Evolutionary conservation across 805 yeast species (phyloP).

Genomic region (Ogataea salicorniae): DNA sequence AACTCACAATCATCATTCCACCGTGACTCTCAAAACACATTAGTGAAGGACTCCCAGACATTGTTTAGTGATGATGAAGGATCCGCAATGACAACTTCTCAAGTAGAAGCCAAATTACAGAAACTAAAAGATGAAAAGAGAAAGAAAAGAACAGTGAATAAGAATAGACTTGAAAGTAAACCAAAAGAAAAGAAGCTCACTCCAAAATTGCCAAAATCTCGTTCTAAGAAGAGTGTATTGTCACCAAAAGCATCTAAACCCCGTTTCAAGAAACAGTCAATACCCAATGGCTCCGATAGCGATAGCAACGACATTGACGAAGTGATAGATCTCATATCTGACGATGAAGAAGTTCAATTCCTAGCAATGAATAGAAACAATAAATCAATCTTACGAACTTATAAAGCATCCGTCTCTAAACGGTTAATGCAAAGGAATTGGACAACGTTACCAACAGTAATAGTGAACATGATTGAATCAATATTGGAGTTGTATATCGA

Average conservation of each 20-base stretch:
- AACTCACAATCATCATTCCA: neutral
- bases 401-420: constrained; percentile 9
- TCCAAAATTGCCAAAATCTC: neutral
- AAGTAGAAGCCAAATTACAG: neutral
- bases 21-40: constrained; percentile 6
- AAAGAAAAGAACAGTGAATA: neutral
- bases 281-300: neutral
- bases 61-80: constrained; percentile 19
- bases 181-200: neutral
- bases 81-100: neutral
- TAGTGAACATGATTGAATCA: constrained; percentile 9
- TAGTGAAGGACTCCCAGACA: constrained; percentile 17
- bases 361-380: constrained; percentile 1
- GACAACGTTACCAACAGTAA: constrained; percentile 14
- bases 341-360: constrained; percentile 7
- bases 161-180: neutral
- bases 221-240: no score
- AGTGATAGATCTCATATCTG: constrained; percentile 1
- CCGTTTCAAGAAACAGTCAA: neutral
- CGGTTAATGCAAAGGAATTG: constrained; percentile 16
- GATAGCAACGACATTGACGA: neutral
- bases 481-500: constrained; percentile 19
- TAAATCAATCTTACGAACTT: constrained; percentile 7
- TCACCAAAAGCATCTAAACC: neutral
- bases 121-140: neutral